Evolutionary conservation across 108 stramenopile genomes (phyloP).

Genomic region (Mayamaea pseudoterrestris): DNA sequence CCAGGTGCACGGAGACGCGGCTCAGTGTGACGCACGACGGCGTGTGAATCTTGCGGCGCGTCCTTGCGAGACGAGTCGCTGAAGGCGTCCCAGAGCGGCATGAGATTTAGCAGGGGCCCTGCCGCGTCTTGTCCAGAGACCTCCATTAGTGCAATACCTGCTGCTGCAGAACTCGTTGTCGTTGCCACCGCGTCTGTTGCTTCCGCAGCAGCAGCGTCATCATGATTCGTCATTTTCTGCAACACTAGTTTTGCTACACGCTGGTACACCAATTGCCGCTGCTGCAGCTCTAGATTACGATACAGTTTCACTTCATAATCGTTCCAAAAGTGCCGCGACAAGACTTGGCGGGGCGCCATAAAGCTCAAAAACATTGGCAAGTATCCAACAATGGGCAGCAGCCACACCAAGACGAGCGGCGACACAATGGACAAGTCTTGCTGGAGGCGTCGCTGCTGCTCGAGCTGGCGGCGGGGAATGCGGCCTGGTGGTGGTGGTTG

Average conservation of each 20-base stretch:
- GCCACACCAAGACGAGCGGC: constrained; percentile 9
- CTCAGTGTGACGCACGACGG: too few species aligned
- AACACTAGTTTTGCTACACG: not conserved
- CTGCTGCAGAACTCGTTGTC: not conserved
- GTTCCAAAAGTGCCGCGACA: constrained; percentile 13
- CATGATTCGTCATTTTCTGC: not conserved
- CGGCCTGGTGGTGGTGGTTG: constrained; percentile 3
- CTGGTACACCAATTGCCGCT: constrained; percentile 3
- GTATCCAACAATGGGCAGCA: constrained; percentile 10
- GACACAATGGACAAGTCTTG: constrained; percentile 5
- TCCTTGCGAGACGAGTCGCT: not conserved
- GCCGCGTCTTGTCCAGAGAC: constrained; percentile 7
- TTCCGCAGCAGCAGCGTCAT: not conserved
- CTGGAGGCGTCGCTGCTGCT: constrained; percentile 9
- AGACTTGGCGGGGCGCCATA: constrained; percentile 8
- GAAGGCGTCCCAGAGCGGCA: constrained; percentile 4
- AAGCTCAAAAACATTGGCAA: constrained; percentile 7
- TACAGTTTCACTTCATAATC: constrained; percentile 3
- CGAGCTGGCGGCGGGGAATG: constrained; percentile 9
- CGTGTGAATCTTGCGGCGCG: too few species aligned
- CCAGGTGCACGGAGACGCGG: too few species aligned
- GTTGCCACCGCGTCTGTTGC: not conserved
- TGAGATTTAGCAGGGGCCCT: constrained; percentile 2
- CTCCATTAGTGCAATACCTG: not conserved
- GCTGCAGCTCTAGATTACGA: constrained; percentile 3